Percentiles rank a stretch among this genome's conserved stretches.
Evolutionary conservation across 441 rosid species (phyloP).

Genomic region (Codiaeum variegatum): DNA sequence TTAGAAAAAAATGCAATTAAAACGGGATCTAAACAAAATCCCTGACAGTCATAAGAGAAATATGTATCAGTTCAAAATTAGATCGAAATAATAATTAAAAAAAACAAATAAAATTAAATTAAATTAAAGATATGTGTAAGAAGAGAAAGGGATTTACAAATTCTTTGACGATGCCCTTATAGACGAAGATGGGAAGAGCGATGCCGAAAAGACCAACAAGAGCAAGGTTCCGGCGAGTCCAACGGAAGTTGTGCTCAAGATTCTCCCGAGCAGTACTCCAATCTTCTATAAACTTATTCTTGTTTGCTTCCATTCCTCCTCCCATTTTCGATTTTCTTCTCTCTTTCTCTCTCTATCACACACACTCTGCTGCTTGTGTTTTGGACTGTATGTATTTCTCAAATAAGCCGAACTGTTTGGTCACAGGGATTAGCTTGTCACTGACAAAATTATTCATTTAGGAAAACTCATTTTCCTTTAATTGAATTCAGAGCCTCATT

Average conservation of each 20-base stretch:
- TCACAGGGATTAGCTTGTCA: too few species aligned
- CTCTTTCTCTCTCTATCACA: not conserved
- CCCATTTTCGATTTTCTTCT: constrained; percentile 42
- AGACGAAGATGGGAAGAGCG: constrained; percentile 67
- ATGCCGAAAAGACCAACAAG: constrained; percentile 80
- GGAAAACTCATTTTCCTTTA: too few species aligned
- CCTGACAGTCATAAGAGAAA: not conserved
- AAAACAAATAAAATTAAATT: not conserved
- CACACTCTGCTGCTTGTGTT: not conserved
- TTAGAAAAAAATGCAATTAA: not conserved
- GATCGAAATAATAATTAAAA: constrained; percentile 10
- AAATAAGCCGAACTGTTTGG: too few species aligned
- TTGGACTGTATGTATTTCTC: not conserved
- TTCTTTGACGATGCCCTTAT: constrained; percentile 86
- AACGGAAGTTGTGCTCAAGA: constrained; percentile 80
- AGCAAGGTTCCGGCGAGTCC: constrained; percentile 85
- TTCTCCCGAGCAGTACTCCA: constrained; percentile 81
- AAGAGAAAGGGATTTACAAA: constrained; percentile 41
- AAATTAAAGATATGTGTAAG: not conserved
- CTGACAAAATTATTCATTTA: too few species aligned
- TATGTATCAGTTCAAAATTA: not conserved
- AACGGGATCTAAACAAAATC: not conserved
- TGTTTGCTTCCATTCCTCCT: constrained; percentile 89
- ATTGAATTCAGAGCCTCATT: too few species aligned
- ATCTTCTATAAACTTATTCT: constrained; percentile 81